Percentiles rank a stretch among this genome's conserved stretches.
Conservation (phyloP, 129 eudicot species). For the Tagetes patula region DNA sequence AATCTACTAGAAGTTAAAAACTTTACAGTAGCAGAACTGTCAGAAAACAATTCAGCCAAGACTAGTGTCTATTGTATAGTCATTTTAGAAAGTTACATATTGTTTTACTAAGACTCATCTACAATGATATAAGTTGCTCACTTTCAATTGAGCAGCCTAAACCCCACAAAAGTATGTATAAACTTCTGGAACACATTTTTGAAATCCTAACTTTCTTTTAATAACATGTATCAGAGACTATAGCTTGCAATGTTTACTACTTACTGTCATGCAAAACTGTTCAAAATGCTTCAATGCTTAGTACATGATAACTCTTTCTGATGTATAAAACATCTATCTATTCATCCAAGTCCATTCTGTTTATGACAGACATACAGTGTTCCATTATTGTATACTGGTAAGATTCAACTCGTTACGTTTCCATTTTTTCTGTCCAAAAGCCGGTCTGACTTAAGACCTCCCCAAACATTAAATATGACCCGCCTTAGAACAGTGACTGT, state of each 20-base stretch:
- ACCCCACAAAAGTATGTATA: neutral
- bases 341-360: neutral
- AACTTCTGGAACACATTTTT: neutral
- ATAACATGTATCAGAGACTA: neutral
- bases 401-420: neutral
- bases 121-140: neutral
- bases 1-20: neutral
- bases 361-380: neutral
- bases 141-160: neutral
- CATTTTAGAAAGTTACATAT: neutral
- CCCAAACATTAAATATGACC: neutral
- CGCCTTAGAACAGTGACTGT: neutral
- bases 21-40: neutral
- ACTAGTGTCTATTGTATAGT: neutral
- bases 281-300: neutral
- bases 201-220: neutral
- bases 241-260: neutral
- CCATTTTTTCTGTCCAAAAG: neutral
- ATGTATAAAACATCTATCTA: neutral
- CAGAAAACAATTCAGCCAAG: neutral
- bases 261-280: neutral
- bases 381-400: neutral
- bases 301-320: neutral
- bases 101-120: conserved; percentile 1
- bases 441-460: neutral